Evolutionary conservation across 139 green algal genomes (phyloP).

Genomic region (Desmodesmus armatus): DNA sequence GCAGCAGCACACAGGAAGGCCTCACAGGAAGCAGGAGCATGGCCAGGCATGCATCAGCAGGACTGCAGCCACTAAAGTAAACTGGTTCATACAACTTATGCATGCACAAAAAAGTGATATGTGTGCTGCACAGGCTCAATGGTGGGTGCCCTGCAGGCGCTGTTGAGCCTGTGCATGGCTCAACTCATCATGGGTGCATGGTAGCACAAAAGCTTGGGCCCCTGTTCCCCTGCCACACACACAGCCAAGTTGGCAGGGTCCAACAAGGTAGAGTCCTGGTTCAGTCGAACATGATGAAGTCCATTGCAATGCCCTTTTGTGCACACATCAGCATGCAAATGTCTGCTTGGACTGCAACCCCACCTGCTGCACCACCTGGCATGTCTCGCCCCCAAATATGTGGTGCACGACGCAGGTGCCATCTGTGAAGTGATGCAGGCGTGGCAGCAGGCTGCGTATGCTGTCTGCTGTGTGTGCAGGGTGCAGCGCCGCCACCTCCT

Average conservation of each 20-base stretch:
- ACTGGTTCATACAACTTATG: not conserved
- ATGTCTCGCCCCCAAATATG: conserved; percentile 94
- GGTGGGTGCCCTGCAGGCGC: no score
- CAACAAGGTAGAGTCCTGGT: no score
- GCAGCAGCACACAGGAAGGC: no score
- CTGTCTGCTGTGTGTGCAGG: conserved; percentile 74
- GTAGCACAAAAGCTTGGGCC: no score
- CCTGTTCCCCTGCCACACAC: no score
- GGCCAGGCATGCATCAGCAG: not conserved
- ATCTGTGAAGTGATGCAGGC: conserved; percentile 90
- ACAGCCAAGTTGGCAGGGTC: no score
- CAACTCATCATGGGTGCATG: no score
- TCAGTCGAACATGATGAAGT: no score
- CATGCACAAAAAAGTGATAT: not conserved
- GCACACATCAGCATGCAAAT: not conserved
- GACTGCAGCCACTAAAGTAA: not conserved
- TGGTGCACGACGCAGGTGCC: conserved; percentile 99
- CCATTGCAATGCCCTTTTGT: not conserved
- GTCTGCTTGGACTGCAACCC: not conserved
- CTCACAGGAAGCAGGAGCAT: not conserved
- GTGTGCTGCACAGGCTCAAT: not conserved
- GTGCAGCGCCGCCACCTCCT: conserved; percentile 82
- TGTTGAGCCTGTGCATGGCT: no score
- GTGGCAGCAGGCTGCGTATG: conserved; percentile 78
- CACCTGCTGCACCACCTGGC: conserved; percentile 60